Base-by-base conservation (phyloP, 176 grass and related monocot genomes). In the Dendrocalamus sinicus region DNA sequence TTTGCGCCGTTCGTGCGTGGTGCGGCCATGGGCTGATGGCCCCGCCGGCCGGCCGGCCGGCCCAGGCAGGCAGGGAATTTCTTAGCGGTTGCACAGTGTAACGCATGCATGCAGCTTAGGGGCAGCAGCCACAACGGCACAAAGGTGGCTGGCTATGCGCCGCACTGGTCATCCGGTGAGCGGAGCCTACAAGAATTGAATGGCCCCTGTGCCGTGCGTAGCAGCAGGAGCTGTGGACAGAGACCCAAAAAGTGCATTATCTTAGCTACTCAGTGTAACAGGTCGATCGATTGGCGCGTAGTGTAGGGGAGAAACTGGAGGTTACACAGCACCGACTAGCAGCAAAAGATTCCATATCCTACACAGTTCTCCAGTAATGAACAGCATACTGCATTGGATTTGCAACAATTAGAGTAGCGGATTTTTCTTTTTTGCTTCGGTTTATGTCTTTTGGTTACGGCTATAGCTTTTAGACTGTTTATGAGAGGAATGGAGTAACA, bases 281-380 rank as follows among this genome's bases (percentile, higher is more conserved):
- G 28, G 6, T 19, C 19, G 54, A 9, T 11, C 35, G 35, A 40
- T 68, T 20, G 35, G 5, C 35, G 4, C 5, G 35, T 0, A 11
- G 17, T 0, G 2, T 5, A 1, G 8, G 0, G 13, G 5, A 13
- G 17, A 45, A 45, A 8, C 57, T 22, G 23, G 12, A 17, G 28
- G 50, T 58, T 57, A 10, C 46, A 2, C 17, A 24, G 17, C 28
- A 46, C 19, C 37, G 22, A 12, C 48, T 45, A 24, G 39, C 24
- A n/a, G 22, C 14, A n/a, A 69, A 64, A 63, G 51, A 70, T 68
- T 86, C 52, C 28, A 35, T 63, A 63, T 70, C 88, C 30, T 30
- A 1, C 76, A 76, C 62, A 37, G 59, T 73, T 26, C 32, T 24
- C 52, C 4, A 52, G 61, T 17, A 6, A 67, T 32, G 37, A 79